Conservation (phyloP, 139 green algal species). For the Astrephomene gubernaculifera region DNA sequence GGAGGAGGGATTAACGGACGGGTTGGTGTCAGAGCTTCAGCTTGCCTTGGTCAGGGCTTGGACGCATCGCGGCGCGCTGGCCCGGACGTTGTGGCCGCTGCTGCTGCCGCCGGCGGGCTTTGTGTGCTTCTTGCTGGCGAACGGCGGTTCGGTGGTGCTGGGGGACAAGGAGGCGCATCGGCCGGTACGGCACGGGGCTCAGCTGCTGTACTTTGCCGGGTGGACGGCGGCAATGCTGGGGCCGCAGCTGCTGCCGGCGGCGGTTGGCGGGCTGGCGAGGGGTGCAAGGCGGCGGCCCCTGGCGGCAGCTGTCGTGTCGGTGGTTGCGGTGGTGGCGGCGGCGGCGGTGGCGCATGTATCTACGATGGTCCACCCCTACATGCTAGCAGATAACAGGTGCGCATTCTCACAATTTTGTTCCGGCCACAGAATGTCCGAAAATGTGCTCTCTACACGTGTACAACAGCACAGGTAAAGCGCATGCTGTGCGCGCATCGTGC, state of each 20-base stretch:
- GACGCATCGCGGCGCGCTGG: constrained; percentile 44
- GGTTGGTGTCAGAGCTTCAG: background rate
- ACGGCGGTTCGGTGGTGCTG: constrained; percentile 87
- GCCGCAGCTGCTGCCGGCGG: constrained; percentile 47
- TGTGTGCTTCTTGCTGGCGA: constrained; percentile 81
- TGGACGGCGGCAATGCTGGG: constrained; percentile 67
- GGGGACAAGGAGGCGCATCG: constrained; percentile 84
- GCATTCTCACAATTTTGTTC: too few species aligned
- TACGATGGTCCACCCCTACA: constrained; percentile 90
- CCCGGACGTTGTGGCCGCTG: constrained; percentile 57
- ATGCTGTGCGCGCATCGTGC: too few species aligned
- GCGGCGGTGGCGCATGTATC: constrained; percentile 4
- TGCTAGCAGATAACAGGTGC: constrained; percentile 91
- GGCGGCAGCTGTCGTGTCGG: background rate
- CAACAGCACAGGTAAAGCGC: too few species aligned
- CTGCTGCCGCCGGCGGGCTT: constrained; percentile 70
- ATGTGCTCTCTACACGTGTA: too few species aligned
- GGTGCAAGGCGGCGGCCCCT: background rate
- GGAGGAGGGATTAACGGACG: background rate
- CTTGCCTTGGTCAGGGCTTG: background rate
- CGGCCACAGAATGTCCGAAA: too few species aligned
- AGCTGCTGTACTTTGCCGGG: constrained; percentile 87
- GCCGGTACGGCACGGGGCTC: constrained; percentile 75
- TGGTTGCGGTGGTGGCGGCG: constrained; percentile 8
- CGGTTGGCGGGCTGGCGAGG: background rate